Conservation (phyloP, 768 basidiomycete species). For the Agaricus blazei region DNA sequence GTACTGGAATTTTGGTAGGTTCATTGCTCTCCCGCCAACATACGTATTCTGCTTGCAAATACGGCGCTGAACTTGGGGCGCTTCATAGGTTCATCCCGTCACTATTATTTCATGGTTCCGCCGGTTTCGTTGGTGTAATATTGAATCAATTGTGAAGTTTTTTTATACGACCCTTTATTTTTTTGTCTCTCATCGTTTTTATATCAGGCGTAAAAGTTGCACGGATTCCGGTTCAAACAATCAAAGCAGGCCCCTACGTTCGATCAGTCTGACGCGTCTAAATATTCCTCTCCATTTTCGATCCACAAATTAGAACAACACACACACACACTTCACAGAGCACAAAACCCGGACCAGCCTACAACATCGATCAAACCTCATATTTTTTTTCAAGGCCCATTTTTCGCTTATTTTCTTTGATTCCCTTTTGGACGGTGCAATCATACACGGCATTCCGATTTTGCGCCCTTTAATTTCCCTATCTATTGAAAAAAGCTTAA, state of each 20-base stretch:
- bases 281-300: neutral
- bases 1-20: neutral
- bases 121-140: neutral
- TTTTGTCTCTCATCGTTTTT: neutral
- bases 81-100: neutral
- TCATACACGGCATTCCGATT: neutral
- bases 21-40: neutral
- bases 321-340: neutral
- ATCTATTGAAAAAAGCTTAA: neutral
- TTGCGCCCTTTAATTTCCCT: neutral
- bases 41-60: slow-evolving; percentile 3
- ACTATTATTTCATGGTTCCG: neutral
- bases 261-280: neutral
- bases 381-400: neutral
- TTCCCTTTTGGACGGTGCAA: neutral
- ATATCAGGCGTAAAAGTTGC: neutral
- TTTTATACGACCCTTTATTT: neutral
- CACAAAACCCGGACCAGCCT: neutral
- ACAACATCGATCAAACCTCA: neutral
- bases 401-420: neutral
- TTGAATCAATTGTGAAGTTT: neutral
- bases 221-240: neutral
- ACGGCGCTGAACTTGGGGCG: neutral
- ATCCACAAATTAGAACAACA: neutral
- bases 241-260: neutral